A percentile compares a stretch with the other conserved stretches of the same genome.
phyloP scores from a whole-genome alignment of 495 filamentous ascomycete genomes.

The Aspergillus leporis region DNA sequence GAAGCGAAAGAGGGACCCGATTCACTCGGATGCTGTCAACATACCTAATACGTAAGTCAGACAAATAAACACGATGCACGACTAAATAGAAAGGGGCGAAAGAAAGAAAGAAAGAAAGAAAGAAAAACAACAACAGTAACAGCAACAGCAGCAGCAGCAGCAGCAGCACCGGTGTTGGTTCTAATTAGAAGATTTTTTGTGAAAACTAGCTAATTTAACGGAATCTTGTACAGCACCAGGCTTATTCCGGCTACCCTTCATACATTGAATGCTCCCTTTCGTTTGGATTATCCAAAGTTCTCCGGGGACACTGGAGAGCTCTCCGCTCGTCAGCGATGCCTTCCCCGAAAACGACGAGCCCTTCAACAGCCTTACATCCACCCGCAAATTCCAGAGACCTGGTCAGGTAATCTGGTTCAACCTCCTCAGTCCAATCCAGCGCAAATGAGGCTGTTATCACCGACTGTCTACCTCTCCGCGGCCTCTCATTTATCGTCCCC shows the following conservation, averaged over 20 bases:
- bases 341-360: constrained; percentile 39
- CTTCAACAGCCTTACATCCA: constrained; percentile 25
- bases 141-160: too few species aligned
- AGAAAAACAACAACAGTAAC: neutral
- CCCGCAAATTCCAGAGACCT: constrained; percentile 3
- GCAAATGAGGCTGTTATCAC: constrained; percentile 25
- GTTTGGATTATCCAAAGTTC: constrained; percentile 23
- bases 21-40: constrained; percentile 25
- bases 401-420: constrained; percentile 13
- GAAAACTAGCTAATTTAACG: neutral
- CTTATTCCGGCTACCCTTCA: constrained; percentile 16
- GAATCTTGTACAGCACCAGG: constrained; percentile 5
- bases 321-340: constrained; percentile 28
- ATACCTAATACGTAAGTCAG: constrained; percentile 31
- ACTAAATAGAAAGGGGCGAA: neutral
- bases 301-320: constrained; percentile 21
- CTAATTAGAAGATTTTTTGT: neutral
- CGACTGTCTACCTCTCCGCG: constrained; percentile 24
- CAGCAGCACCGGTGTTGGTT: too few species aligned
- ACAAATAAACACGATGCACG: neutral
- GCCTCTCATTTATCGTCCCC: constrained; percentile 31
- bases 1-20: constrained; percentile 38
- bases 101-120: neutral
- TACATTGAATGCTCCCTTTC: constrained; percentile 16
- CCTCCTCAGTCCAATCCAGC: constrained; percentile 8